Evolutionary conservation across 208 protist species (phyloP), one percentile per base, ranked within the genome.

Genomic region (Leishmania arabica): DNA sequence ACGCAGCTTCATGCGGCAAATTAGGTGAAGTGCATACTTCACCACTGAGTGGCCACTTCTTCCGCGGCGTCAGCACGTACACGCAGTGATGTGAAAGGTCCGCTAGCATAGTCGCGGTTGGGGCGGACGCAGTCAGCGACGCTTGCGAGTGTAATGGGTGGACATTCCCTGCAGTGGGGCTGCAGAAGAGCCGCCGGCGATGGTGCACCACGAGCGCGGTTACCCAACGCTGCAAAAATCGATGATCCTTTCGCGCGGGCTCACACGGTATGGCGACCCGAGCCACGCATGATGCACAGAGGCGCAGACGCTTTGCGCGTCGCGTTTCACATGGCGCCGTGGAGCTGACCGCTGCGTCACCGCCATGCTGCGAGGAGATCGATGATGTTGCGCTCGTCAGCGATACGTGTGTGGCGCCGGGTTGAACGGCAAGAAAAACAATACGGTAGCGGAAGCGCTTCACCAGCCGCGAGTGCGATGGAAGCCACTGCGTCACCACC

Each of bases 151-250:
- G 40, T 19, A 0, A 7, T 11, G 69, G 31, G 45, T n/a, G 69
- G 37, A 0, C 45, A 73, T 31, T 53, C 45, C 21, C 6, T 34
- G 24, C 31, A 34, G 21, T 62, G 51, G 51, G 4, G 45, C 72
- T 47, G 72, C 72, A 40, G 37, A 49, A 68, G 42, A 47, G 51
- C 31, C 21, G 53, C 40, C 34, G 56, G 31, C 74, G 71, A 71
- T 75, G 62, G 17, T 65, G 49, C 2, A n/a, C 21, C 3, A 60
- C 74, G 7, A 90, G 83, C n/a, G 68, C 65, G 7, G 75, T 69
- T 47, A 79, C 88, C 90, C 90, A 97, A 15, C 93, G 80, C 70
- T 95, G 91, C 69, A 97, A 77, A 11, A 85, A 83, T 42, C 93
- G 90, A 71, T 95, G 93, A 17, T 84, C 81, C 75, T 95, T 95